Base-by-base conservation (phyloP, 1,284 basidiomycete genomes). In the Apiotrichum montevideense region DNA sequence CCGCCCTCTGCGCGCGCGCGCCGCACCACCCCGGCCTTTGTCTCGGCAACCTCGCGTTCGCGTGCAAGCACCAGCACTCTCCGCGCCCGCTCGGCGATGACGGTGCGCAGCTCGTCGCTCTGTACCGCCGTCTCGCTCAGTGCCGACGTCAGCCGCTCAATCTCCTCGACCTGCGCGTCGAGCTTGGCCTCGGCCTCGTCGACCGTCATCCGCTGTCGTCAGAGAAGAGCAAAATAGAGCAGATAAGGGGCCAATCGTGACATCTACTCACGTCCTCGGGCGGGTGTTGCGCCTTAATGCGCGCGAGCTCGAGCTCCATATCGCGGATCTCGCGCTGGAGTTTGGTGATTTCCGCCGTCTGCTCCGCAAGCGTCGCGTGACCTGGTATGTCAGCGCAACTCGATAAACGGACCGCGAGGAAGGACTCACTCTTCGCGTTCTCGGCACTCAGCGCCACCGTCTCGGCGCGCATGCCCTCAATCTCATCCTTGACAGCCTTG, bases 251-350 rank as follows among this genome's bases (percentile, higher is more conserved):
- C n/a, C n/a, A n/a, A n/a, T n/a, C n/a, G n/a, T n/a, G 39, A 50
- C 51, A 11, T 14, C 9, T 15, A 62, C 71, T 62, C 32, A 76
- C 75, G 46, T 74, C 68, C 29, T 84, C 71, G 0, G 73, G 81
- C 0, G 89, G 89, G 64, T 91, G 83, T 2, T 84, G 82, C 57
- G 88, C 85, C 35, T 87, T 84, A 7, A 91, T 82, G 1, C 90
- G 83, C 8, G 85, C 85, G 41, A 91, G 79, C 5, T 86, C 83
- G 3, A 90, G 81, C 42, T 87, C 85, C 46, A 88, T 84, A 66
- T 91, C 88, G 52, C 88, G 81, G 61, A 91, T 88, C 70, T 87
- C 82, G 63, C 87, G 85, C 13, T 84, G 81, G 3, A 89, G 80
- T 0, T 78, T 66, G 15, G 82, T 76, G 3, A 85, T 84, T 62